phyloP scores from a whole-genome alignment of 345 rosid genomes.

The Diplotaxis tenuifolia region DNA sequence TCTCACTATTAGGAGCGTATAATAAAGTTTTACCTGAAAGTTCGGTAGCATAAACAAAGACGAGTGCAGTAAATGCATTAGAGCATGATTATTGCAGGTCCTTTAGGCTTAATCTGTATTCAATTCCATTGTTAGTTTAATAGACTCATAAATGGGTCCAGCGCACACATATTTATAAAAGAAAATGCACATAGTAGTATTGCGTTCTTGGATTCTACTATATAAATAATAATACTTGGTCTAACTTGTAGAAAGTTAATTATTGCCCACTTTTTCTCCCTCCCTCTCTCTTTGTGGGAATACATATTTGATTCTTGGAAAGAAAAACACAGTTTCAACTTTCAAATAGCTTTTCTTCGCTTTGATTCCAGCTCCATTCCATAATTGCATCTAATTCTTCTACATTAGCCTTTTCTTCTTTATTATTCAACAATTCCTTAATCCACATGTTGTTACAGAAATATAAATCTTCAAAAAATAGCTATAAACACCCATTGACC shows the following conservation, averaged over 20 bases:
- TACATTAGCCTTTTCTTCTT: constrained; percentile 18
- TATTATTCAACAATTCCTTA: constrained; percentile 10
- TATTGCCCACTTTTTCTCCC: constrained; percentile 23
- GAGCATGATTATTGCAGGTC: too few relatives aligned
- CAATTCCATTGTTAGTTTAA: constrained; percentile 20
- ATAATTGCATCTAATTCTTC: constrained; percentile 58
- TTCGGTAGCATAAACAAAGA: not conserved
- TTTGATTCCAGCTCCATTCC: constrained; percentile 47
- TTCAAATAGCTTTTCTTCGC: constrained; percentile 23
- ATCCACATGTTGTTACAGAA: not conserved
- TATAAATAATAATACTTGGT: constrained; percentile 33
- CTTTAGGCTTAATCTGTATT: constrained; percentile 12
- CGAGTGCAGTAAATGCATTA: constrained; percentile 16
- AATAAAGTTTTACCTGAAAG: not conserved
- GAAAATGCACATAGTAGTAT: constrained; percentile 12
- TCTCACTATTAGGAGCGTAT: not conserved
- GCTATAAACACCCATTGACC: constrained; percentile 38
- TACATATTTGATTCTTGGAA: constrained; percentile 29
- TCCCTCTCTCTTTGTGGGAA: constrained; percentile 18
- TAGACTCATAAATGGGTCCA: constrained; percentile 31
- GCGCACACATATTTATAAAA: not conserved
- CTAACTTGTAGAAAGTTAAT: constrained; percentile 24
- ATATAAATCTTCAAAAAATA: not conserved
- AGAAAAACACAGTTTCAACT: constrained; percentile 23
- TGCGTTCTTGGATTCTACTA: constrained; percentile 32